Conservation (phyloP, 1,284 basidiomycete genomes). For the Malassezia arunalokei region DNA sequence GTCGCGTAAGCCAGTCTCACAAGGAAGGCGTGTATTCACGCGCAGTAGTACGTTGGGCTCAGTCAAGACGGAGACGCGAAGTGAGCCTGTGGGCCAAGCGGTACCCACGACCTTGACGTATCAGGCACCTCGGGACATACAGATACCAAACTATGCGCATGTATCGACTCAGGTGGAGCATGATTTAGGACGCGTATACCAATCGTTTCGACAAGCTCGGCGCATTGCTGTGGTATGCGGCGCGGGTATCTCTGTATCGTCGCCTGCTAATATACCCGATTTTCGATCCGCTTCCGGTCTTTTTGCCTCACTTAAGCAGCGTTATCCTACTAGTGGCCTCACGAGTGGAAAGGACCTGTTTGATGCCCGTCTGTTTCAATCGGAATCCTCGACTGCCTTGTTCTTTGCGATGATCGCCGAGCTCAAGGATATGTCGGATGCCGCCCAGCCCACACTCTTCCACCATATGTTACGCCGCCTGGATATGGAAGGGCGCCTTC, state of each 20-base stretch:
- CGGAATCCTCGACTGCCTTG: constrained; percentile 59
- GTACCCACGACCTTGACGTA: background rate
- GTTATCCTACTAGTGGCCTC: constrained; percentile 61
- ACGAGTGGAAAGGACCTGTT: constrained; percentile 74
- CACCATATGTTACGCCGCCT: constrained; percentile 77
- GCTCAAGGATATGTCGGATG: constrained; percentile 68
- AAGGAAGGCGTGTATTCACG: background rate
- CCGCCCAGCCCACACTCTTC: constrained; percentile 67
- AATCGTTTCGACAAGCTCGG: constrained; percentile 61
- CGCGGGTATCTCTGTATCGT: constrained; percentile 67
- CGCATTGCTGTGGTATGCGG: constrained; percentile 75
- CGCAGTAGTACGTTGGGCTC: constrained; percentile 5
- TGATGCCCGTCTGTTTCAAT: constrained; percentile 67
- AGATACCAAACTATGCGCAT: constrained; percentile 5
- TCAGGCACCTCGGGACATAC: constrained; percentile 1
- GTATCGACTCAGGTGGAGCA: constrained; percentile 20
- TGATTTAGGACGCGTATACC: constrained; percentile 37
- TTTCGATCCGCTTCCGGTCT: constrained; percentile 73
- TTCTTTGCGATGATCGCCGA: constrained; percentile 90
- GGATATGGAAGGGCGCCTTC: constrained; percentile 67
- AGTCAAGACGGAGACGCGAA: background rate
- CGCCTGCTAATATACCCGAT: constrained; percentile 79
- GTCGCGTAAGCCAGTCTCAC: background rate
- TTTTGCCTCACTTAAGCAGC: constrained; percentile 63
- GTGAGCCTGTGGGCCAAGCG: background rate